These are phyloP conservation scores for Fraxinus quadrangulata DNA, from an alignment of 257 asterid genomes.

Conservation along the genomic window DNA sequence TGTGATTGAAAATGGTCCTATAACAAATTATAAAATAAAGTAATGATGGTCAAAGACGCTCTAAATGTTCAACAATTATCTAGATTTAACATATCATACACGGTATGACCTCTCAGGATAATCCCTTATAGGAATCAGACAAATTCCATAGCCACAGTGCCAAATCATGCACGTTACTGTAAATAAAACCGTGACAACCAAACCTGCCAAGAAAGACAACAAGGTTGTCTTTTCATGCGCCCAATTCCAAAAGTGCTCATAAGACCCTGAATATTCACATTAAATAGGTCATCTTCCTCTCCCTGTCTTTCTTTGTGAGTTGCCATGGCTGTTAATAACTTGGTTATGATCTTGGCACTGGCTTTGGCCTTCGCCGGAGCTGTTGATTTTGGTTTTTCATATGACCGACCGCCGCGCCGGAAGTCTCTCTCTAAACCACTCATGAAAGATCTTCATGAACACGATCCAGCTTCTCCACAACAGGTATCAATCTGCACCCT, in stretches of 20 bases:
- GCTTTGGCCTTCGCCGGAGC: slow-evolving; percentile 23
- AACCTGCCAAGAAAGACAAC: neutral
- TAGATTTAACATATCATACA: neutral
- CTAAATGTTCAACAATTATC: neutral
- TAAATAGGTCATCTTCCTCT: neutral
- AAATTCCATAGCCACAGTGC: neutral
- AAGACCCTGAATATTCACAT: neutral
- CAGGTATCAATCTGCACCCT: slow-evolving; percentile 29
- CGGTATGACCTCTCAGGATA: too few species aligned
- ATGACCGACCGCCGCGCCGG: slow-evolving; percentile 46
- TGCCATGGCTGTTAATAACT: slow-evolving; percentile 27
- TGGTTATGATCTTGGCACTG: neutral
- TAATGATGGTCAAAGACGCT: too few species aligned
- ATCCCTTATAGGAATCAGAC: neutral
- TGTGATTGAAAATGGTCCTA: too few species aligned
- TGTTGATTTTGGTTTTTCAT: slow-evolving; percentile 22
- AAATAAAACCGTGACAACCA: neutral
- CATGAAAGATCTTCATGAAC: slow-evolving; percentile 10
- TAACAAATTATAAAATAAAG: too few species aligned
- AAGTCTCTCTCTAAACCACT: slow-evolving; percentile 24
- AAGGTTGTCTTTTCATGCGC: neutral
- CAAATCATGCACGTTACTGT: neutral
- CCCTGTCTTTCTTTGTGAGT: neutral
- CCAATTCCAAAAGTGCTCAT: neutral
- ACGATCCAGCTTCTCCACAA: slow-evolving; percentile 40